Evolutionary conservation across 257 asterid genomes (phyloP).

Genomic region (Orobanche coerulescens): DNA sequence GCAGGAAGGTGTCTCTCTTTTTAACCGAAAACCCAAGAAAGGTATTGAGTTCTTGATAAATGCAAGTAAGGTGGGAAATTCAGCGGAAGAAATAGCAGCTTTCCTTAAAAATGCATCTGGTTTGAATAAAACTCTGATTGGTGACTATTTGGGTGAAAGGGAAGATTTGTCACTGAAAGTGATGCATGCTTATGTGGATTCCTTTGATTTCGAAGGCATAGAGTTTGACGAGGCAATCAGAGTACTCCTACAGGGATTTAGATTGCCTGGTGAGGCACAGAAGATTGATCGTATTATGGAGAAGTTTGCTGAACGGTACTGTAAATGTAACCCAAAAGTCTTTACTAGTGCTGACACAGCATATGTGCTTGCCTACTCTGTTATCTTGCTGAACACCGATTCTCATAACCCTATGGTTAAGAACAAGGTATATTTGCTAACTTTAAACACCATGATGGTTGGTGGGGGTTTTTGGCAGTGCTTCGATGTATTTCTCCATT

Average conservation of each 20-base stretch:
- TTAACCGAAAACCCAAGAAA: conserved; percentile 92
- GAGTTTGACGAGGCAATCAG: conserved; percentile 97
- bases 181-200: conserved; percentile 97
- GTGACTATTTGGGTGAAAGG: conserved; percentile 98
- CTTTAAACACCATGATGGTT: conserved; percentile 18
- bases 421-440: conserved; percentile 64
- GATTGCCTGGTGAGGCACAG: conserved; percentile 99
- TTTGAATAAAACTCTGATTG: conserved; percentile 79
- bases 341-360: conserved; percentile 98
- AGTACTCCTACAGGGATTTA: conserved; percentile 80
- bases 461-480: background rate
- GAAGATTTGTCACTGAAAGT: conserved; percentile 91
- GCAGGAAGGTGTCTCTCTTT: conserved; percentile 99
- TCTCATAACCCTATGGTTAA: conserved; percentile 97
- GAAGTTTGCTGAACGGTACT: conserved; percentile 91
- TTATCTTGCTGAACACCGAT: conserved; percentile 93
- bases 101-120: conserved; percentile 88
- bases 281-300: conserved; percentile 99
- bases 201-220: conserved; percentile 89
- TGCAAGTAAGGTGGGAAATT: conserved; percentile 87
- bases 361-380: conserved; percentile 96
- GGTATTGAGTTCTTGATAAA: conserved; percentile 90
- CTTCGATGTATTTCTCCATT: conserved; percentile 11
- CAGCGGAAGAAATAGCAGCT: conserved; percentile 83
- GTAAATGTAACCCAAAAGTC: conserved; percentile 84